Base-by-base conservation (phyloP, 768 basidiomycete species). In the Mycena belliarum region DNA sequence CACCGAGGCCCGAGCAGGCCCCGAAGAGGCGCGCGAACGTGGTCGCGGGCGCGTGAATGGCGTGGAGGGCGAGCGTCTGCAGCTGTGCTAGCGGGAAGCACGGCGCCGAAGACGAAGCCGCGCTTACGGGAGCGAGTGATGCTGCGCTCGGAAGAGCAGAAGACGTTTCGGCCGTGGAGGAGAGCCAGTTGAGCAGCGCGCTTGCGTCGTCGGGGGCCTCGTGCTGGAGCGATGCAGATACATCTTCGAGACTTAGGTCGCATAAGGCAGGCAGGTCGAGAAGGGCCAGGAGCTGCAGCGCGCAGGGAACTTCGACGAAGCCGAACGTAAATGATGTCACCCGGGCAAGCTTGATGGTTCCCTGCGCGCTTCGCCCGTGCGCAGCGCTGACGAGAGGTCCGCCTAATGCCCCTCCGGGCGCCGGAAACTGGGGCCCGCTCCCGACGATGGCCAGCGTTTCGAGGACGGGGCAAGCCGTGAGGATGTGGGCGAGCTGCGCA, bases 371-470 rank as follows among this genome's bases (percentile, higher is more conserved):
- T 33, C 38, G 48, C n/a, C 38, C 38, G 46, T 55, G 18, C 14
- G n/a, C 28, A 18, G 23, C 47, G 33, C 46, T 33, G 6, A 45
- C 26, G 38, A 26, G 6, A 33, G 32, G 20, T n/a, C 29, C 20
- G 32, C 28, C 49, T 21, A 26, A 21, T 37, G 18, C 21, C 26
- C 48, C 44, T 28, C 35, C 47, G 25, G n/a, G 14, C 4, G 53
- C 41, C 45, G 67, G 59, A 32, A 78, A 65, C 46, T 65, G 71
- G 2, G 82, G 81, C 16, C 83, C 84, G 74, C 83, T 81, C 3
- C 84, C 85, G 12, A 82, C 68, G 42, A 87, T 75, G 33, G 75
- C 69, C 5, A 87, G 75, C 10, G 69, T 68, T 51, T 69, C 62
- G 24, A 87, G 75, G 12, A 68, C 60, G 7, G 75, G 75, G 57